Conservation (phyloP, 78 protist species). For the Dictyostelium intermedium region DNA sequence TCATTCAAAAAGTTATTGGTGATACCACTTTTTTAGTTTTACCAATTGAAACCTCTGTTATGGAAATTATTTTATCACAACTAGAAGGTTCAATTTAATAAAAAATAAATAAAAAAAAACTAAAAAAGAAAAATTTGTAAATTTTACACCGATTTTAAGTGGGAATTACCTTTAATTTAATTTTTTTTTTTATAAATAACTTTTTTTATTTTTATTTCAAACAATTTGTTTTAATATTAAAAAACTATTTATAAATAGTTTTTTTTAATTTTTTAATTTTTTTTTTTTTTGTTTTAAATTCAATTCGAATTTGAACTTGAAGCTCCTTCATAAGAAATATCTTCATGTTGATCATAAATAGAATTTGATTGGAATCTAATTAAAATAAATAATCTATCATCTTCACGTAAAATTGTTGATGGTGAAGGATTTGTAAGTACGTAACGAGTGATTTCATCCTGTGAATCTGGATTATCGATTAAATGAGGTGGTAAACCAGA, state of each 20-base stretch:
- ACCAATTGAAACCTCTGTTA: not conserved
- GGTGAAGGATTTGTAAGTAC: slow-evolving; percentile 62
- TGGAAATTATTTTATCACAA: slow-evolving; percentile 2
- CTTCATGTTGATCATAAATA: not conserved
- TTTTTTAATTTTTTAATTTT: not conserved
- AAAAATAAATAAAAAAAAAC: not conserved
- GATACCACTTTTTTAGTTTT: not conserved
- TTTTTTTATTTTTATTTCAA: not conserved
- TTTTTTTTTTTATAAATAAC: no score
- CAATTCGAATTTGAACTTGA: not conserved
- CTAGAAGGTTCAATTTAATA: not conserved
- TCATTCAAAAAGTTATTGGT: not conserved
- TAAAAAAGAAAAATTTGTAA: not conserved
- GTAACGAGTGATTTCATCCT: not conserved
- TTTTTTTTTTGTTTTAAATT: not conserved
- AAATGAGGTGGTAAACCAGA: not conserved
- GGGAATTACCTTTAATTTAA: no score
- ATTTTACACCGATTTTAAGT: no score
- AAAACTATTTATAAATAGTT: not conserved
- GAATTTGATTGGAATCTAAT: slow-evolving; percentile 22
- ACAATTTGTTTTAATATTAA: not conserved
- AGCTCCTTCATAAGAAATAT: not conserved
- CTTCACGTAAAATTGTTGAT: slow-evolving; percentile 31
- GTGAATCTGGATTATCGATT: not conserved
- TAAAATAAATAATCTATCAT: slow-evolving; percentile 46